Evolutionary conservation across 169 alveolate species (phyloP).

Genomic region (Perkinsus chesapeaki): DNA sequence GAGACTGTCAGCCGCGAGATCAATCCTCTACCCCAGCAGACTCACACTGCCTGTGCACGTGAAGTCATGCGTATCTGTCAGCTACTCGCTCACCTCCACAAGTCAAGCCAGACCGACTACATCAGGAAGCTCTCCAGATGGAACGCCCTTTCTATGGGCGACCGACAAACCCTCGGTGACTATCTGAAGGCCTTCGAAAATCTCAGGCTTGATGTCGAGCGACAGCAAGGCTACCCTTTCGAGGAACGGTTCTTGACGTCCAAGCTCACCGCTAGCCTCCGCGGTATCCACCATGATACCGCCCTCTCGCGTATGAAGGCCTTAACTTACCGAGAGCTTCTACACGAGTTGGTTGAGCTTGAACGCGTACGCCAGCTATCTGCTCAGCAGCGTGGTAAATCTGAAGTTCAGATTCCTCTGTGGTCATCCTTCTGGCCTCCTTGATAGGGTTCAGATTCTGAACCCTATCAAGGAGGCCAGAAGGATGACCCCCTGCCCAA

Average conservation of each 20-base stretch:
- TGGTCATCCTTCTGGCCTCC: too few species aligned
- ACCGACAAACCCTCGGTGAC: not conserved
- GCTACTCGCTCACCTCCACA: not conserved
- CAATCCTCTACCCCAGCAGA: not conserved
- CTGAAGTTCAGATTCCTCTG: too few species aligned
- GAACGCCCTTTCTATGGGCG: not conserved
- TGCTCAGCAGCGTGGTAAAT: not conserved
- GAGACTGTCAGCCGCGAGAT: not conserved
- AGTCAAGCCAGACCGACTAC: not conserved
- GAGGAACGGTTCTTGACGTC: not conserved
- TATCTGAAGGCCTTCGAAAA: not conserved
- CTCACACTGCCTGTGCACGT: not conserved
- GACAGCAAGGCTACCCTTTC: not conserved
- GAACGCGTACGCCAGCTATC: not conserved
- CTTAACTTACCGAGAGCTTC: not conserved
- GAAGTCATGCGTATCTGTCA: not conserved
- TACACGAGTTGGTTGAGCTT: not conserved
- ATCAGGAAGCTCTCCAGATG: not conserved
- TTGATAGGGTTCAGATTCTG: too few species aligned
- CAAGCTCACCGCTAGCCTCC: not conserved
- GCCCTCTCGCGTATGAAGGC: not conserved
- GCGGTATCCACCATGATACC: not conserved
- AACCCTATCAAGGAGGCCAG: not conserved
- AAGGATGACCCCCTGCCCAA: not conserved
- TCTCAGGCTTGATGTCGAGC: not conserved